Base-by-base conservation (phyloP, 1,284 basidiomycete species). In the Pisolithus thermaeus region DNA sequence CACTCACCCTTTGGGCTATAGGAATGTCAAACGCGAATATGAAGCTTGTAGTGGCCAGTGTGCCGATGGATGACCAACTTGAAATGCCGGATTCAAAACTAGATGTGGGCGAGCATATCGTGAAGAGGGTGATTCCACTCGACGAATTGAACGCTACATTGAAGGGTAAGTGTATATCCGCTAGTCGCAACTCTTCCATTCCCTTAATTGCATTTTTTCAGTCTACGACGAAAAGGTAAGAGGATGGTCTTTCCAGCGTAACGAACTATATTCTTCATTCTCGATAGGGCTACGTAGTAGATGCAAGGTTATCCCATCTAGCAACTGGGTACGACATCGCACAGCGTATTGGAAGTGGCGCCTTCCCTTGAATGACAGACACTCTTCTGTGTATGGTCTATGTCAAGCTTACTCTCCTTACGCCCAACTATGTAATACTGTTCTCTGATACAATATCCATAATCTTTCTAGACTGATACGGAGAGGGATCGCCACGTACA, bases 11-110 rank as follows among this genome's bases (percentile, higher is more conserved):
- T 14, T 35, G 42, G 14, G 44, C 43, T 41, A n/a, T 54, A 90
- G 88, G 89, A 12, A 89, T 91, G 87, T 86, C 87, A 20, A 90
- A 81, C 47, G 84, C 90, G 23, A 88, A 85, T 59, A 89, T 92
- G 84, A 86, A 87, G 62, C 77, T 91, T 20, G 76, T 90, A 50
- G 70, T 80, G 28, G 73, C 90, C 23, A 75, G 77, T 52, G 83
- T 92, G 1, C 69, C 75, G 2, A 73, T 90, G 30, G 71, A 78
- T 14, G 82, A 80, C 56, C 65, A 78, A 58, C 68, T 90, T 55
- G 78, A 82, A 57, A 68, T 67, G 8, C 86, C 87, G 0, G 69
- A 73, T 7, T 79, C 87, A 51, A 78, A 84, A 49, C 78, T 90
- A 1, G 87, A 91, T n/a, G 73, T 78, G 38, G 93, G 92, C 16